phyloP scores from a whole-genome alignment of 169 alveolate genomes.

The Plasmodium sp. region DNA sequence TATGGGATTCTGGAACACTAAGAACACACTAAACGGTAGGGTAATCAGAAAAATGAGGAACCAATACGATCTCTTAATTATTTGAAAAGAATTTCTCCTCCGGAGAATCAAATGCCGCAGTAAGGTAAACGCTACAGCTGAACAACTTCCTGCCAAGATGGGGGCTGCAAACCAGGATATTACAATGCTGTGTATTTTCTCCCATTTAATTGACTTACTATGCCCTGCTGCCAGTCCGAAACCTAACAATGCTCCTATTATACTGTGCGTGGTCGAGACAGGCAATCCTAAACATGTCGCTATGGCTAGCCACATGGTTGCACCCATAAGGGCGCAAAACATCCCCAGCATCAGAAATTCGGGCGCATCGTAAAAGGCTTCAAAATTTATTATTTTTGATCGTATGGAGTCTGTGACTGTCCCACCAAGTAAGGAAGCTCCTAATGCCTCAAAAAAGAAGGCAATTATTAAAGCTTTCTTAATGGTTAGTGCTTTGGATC shows the following conservation, averaged over 20 bases:
- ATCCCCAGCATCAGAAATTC: slow-evolving; percentile 88
- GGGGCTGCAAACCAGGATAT: slow-evolving; percentile 88
- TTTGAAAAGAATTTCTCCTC: slow-evolving; percentile 59
- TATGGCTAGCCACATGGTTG: slow-evolving; percentile 86
- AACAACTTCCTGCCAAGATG: slow-evolving; percentile 60
- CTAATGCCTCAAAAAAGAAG: slow-evolving; percentile 86
- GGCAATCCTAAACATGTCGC: slow-evolving; percentile 87
- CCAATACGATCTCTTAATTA: slow-evolving; percentile 74
- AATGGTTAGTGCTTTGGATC: slow-evolving; percentile 85
- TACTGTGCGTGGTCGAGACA: slow-evolving; percentile 91
- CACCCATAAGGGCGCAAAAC: slow-evolving; percentile 86
- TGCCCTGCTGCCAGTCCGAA: slow-evolving; percentile 89
- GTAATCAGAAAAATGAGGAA: slow-evolving; percentile 66
- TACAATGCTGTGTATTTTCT: slow-evolving; percentile 78
- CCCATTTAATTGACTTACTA: slow-evolving; percentile 84
- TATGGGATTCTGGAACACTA: slow-evolving; percentile 72
- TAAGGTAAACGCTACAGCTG: slow-evolving; percentile 50
- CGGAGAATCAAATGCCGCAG: slow-evolving; percentile 73
- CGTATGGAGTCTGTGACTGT: slow-evolving; percentile 90
- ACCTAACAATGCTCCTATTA: slow-evolving; percentile 89
- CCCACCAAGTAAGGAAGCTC: slow-evolving; percentile 89
- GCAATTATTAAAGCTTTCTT: slow-evolving; percentile 84
- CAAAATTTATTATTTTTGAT: slow-evolving; percentile 82
- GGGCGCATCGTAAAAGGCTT: slow-evolving; percentile 85
- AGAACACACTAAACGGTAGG: slow-evolving; percentile 51